Evolutionary conservation across 345 rosid genomes (phyloP), one percentile per base, ranked within the genome.

Genomic region (Trapa bicornis): DNA sequence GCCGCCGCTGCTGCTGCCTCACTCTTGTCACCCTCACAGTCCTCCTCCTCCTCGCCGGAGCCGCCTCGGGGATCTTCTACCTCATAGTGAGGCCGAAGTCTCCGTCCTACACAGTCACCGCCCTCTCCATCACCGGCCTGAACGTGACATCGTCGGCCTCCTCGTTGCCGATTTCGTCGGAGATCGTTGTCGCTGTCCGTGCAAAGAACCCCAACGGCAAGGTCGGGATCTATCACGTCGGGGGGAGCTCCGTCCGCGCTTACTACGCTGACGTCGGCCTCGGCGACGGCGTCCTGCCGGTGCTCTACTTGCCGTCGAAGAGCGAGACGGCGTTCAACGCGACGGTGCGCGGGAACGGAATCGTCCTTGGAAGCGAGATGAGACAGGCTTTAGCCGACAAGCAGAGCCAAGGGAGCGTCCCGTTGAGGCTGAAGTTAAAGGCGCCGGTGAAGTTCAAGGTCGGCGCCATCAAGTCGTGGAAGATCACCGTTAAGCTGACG

Each of bases 391-490:
- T 94, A 70, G 60, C 74, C 1, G 45, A 52, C 0, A 76, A 38
- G 1, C 45, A 65, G 62, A 83, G 5, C 2, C 74, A 75, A 32
- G 84, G 80, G 64, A 68, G 71, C 75, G 73, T 89, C 81, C 87
- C 93, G 80, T 75, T 94, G 66, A 71, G 36, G 6, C 3, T 94
- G 78, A 78, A 32, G 38, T 10, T 91, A 64, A 86, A 71, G 73
- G 92, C 78, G 1, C 91, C 92, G 11, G 89, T 87, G 2, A 89
- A 74, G 72, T 68, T 94, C 8, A 84, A 84, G 71, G 67, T 87
- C 11, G 99, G 96, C 16, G 79, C 88, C 14, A 81, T 89, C 3
- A 89, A 78, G 84, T 84, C 95, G 32, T 94, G 97, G 97, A 79
- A 72, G 69, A 72, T 91, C 5, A 78, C 82, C 61, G 86, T 84